Conservation (phyloP, 2,329 filamentous ascomycete genomes). For the Trichoderma aggressivum region DNA sequence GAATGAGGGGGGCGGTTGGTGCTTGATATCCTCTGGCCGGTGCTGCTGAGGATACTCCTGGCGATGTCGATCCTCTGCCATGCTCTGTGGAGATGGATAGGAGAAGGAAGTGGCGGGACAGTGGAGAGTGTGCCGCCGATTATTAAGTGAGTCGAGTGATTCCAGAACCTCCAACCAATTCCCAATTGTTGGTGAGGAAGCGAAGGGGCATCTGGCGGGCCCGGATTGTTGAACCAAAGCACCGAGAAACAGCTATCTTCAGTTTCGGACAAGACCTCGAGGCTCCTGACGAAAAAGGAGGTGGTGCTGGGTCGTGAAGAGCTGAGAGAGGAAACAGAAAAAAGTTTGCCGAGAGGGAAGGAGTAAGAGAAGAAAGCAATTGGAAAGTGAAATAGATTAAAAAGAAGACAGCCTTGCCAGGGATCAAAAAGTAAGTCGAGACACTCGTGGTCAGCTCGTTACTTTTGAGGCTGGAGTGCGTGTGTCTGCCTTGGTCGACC, state of each 20-base stretch:
- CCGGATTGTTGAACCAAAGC: background rate
- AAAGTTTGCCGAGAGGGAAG: background rate
- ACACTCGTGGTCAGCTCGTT: background rate
- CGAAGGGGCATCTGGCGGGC: conserved; percentile 15
- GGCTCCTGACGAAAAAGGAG: background rate
- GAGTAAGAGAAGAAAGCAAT: background rate
- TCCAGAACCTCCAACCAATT: conserved; percentile 17
- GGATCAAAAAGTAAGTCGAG: background rate
- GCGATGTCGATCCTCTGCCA: conserved; percentile 40
- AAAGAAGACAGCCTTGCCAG: background rate
- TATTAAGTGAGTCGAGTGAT: conserved; percentile 18
- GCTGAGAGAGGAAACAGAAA: background rate
- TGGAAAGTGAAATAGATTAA: background rate
- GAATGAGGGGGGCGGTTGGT: conserved; percentile 41
- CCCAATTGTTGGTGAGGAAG: conserved; percentile 9
- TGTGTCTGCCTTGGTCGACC: background rate
- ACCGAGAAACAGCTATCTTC: background rate
- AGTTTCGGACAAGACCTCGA: background rate
- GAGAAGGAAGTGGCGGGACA: conserved; percentile 17
- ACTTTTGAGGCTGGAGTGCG: background rate
- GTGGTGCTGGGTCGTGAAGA: background rate
- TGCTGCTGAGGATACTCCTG: conserved; percentile 37
- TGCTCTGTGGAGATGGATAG: conserved; percentile 30
- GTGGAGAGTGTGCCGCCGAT: background rate
- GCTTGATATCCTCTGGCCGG: conserved; percentile 40